Evolutionary conservation across 345 rosid genomes (phyloP).

Genomic region (Syzygium aromaticum): DNA sequence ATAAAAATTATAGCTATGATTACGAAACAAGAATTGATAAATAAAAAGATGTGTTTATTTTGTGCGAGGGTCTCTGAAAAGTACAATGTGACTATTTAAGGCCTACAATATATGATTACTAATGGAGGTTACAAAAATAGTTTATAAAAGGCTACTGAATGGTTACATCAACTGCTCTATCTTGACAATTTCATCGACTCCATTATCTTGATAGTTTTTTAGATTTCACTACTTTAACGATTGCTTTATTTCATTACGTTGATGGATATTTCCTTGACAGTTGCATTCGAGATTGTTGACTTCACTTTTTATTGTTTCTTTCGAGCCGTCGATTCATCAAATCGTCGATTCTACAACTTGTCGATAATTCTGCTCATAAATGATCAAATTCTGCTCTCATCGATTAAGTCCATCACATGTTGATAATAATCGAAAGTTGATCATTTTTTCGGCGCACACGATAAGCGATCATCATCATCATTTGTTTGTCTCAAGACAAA

Average conservation of each 20-base stretch:
- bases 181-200: neutral
- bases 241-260: too few species aligned
- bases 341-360: too few species aligned
- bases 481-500: neutral
- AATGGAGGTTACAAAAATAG: neutral
- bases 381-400: neutral
- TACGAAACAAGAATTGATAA: neutral
- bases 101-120: neutral
- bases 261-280: too few species aligned
- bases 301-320: too few species aligned
- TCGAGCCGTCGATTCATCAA: too few species aligned
- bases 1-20: neutral
- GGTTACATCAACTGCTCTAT: accelerated
- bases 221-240: too few species aligned
- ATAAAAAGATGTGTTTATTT: neutral
- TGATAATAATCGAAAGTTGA: accelerated
- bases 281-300: too few species aligned
- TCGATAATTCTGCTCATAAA: neutral
- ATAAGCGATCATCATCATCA: too few species aligned
- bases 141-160: neutral
- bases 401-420: accelerated
- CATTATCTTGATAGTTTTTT: too few species aligned
- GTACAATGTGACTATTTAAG: neutral
- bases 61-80: neutral
- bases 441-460: neutral